phyloP scores from a whole-genome alignment of 208 protist species.

The Perkinsela sp. region DNA sequence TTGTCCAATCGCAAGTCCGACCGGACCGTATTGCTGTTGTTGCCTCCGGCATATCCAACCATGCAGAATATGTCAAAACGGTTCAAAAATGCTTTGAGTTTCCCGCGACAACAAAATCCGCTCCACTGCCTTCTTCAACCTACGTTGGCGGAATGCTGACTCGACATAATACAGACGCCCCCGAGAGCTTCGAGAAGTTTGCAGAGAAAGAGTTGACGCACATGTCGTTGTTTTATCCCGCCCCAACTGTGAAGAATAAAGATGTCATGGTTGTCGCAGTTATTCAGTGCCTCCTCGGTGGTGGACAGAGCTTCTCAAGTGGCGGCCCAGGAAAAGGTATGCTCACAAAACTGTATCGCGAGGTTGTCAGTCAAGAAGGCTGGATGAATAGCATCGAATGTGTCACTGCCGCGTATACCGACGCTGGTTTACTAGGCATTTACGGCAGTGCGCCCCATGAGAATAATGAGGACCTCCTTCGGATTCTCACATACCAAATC shows the following conservation, averaged over 20 bases:
- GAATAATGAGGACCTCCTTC: constrained; percentile 18
- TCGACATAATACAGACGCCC: constrained; percentile 40
- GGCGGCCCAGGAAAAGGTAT: constrained; percentile 70
- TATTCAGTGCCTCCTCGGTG: constrained; percentile 51
- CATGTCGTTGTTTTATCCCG: constrained; percentile 47
- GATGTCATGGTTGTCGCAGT: constrained; percentile 60
- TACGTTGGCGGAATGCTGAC: constrained; percentile 16
- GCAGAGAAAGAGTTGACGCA: constrained; percentile 61
- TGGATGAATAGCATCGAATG: constrained; percentile 46
- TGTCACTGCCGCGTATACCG: constrained; percentile 65
- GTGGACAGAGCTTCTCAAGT: constrained; percentile 56
- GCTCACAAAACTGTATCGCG: constrained; percentile 61
- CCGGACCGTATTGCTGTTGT: constrained; percentile 1
- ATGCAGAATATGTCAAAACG: background rate
- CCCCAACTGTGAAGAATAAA: constrained; percentile 33
- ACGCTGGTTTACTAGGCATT: constrained; percentile 45
- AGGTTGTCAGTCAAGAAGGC: constrained; percentile 37
- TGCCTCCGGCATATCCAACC: constrained; percentile 1
- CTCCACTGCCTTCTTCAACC: constrained; percentile 6
- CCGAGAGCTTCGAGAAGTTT: constrained; percentile 62
- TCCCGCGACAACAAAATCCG: constrained; percentile 7
- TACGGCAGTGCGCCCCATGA: constrained; percentile 55
- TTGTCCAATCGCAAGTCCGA: constrained; percentile 6
- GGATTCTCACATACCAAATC: constrained; percentile 35
- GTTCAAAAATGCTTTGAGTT: background rate